Evolutionary conservation across 2,329 filamentous ascomycete species (phyloP), one percentile per base, ranked within the genome.

Genomic region (Colletotrichum graminicola): DNA sequence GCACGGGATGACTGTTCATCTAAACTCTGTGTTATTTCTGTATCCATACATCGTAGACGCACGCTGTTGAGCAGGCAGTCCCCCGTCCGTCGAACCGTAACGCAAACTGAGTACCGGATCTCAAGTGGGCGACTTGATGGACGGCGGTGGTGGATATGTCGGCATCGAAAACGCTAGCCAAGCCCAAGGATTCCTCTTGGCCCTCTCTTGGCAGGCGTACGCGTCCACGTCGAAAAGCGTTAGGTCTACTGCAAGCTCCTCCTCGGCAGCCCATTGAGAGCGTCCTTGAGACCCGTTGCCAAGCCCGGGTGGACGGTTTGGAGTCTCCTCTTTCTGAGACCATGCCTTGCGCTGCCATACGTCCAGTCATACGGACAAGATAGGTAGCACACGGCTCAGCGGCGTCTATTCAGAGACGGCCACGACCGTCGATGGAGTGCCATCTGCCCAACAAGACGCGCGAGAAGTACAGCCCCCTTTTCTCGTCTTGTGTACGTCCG

Each of bases 211-310:
- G 72, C 72, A 62, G 34, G 71, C 71, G 71, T 74, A 74, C 73
- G 73, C 71, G 73, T 73, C 57, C 73, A 74, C 66, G 32, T 71
- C 73, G 55, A 61, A 73, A 74, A 73, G 66, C 62, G 73, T 74
- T 73, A 74, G 71, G 55, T 71, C 67, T 23, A 51, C 71, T 73
- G 71, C 73, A 56, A 73, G 59, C 66, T 71, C 62, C 57, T 60
- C 57, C 65, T 71, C 62, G 65, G 68, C 68, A 63, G 61, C 52
- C 59, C 29, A n/a, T 71, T 45, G 47, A 36, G 21, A 52, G 45
- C 11, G 51, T 43, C 41, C 68, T 47, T 49, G 52, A 52, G 68
- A 71, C 54, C 59, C 68, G 59, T 71, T 71, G 68, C 68, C 68
- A 34, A 71, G 68, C 65, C 68, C 59, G 29, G 67, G 54, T 47